Evolutionary conservation across 2,329 filamentous ascomycete genomes (phyloP).

Genomic region (Zelopaecilomyces penicillatus): DNA sequence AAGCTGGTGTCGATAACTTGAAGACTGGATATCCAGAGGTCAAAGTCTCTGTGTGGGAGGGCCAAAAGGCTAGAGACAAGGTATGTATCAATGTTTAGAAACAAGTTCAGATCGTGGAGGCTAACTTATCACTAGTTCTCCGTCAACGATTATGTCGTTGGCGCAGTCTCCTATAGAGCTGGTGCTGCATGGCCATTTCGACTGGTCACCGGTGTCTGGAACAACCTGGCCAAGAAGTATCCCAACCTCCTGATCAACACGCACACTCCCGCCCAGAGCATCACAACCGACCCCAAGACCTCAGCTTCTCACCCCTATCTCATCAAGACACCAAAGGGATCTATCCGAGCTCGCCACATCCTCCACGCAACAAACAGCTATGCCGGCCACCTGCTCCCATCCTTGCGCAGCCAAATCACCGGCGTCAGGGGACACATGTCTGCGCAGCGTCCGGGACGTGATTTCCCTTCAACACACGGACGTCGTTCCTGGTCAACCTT

Average conservation of each 20-base stretch:
- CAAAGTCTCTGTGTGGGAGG: not conserved
- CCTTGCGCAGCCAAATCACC: slow-evolving; percentile 26
- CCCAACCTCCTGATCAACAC: slow-evolving; percentile 19
- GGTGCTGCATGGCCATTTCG: slow-evolving; percentile 33
- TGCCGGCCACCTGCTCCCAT: slow-evolving; percentile 31
- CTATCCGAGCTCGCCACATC: slow-evolving; percentile 24
- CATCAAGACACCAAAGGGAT: slow-evolving; percentile 27
- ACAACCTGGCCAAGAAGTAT: slow-evolving; percentile 20
- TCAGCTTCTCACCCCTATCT: slow-evolving; percentile 15
- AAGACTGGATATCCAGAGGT: slow-evolving; percentile 7
- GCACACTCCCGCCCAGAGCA: slow-evolving; percentile 19
- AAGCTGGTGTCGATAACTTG: slow-evolving; percentile 7
- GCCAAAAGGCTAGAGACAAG: no score
- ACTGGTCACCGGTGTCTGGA: slow-evolving; percentile 27
- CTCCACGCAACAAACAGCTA: slow-evolving; percentile 36
- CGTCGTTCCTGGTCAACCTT: slow-evolving; percentile 12
- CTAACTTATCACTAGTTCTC: no score
- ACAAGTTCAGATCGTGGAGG: no score
- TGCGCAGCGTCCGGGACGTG: slow-evolving; percentile 23
- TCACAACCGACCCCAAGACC: slow-evolving; percentile 2
- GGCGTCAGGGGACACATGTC: slow-evolving; percentile 35
- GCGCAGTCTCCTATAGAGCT: slow-evolving; percentile 2
- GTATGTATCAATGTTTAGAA: no score
- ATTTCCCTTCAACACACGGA: slow-evolving; percentile 4
- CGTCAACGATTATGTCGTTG: not conserved